Conservation (phyloP, 1,284 basidiomycete species). For the Irpex sp. region DNA sequence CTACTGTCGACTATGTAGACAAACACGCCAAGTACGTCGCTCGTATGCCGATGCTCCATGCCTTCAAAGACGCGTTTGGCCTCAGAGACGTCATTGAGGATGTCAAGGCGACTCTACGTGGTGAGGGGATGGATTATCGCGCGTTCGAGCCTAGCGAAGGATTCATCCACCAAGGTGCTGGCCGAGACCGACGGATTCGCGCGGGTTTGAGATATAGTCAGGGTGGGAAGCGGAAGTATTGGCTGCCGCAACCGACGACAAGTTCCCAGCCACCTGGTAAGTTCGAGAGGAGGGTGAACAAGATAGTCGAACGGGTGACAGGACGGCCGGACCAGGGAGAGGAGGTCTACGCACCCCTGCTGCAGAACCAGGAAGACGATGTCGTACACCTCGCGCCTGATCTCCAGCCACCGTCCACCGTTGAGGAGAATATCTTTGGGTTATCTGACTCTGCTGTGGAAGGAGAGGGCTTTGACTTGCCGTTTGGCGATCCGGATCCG, state of each 20-base stretch:
- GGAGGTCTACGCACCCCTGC: slow-evolving; percentile 73
- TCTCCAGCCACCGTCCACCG: slow-evolving; percentile 34
- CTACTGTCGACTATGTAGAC: slow-evolving; percentile 80
- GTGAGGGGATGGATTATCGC: slow-evolving; percentile 91
- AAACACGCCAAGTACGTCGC: slow-evolving; percentile 65
- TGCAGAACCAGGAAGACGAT: slow-evolving; percentile 58
- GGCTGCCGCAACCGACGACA: slow-evolving; percentile 69
- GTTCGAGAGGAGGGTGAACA: slow-evolving; percentile 37
- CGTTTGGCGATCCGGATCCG: slow-evolving; percentile 57
- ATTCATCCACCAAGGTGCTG: slow-evolving; percentile 81
- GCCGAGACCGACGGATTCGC: slow-evolving; percentile 75
- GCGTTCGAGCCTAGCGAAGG: slow-evolving; percentile 95
- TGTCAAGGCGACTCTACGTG: slow-evolving; percentile 75
- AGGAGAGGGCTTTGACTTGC: slow-evolving; percentile 51
- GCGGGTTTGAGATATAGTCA: slow-evolving; percentile 89
- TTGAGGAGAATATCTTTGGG: slow-evolving; percentile 29
- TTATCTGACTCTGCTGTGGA: slow-evolving; percentile 39
- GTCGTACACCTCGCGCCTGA: slow-evolving; percentile 65
- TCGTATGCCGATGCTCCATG: slow-evolving; percentile 82
- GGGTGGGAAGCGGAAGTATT: slow-evolving; percentile 86
- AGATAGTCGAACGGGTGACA: slow-evolving; percentile 35
- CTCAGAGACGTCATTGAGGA: slow-evolving; percentile 86
- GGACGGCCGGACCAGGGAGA: slow-evolving; percentile 42
- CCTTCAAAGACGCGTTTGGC: slow-evolving; percentile 84
- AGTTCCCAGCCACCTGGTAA: slow-evolving; percentile 35